Evolutionary conservation across 805 yeast genomes (phyloP), one percentile per base, ranked within the genome.

Genomic region (Lachancea kluyveri): DNA sequence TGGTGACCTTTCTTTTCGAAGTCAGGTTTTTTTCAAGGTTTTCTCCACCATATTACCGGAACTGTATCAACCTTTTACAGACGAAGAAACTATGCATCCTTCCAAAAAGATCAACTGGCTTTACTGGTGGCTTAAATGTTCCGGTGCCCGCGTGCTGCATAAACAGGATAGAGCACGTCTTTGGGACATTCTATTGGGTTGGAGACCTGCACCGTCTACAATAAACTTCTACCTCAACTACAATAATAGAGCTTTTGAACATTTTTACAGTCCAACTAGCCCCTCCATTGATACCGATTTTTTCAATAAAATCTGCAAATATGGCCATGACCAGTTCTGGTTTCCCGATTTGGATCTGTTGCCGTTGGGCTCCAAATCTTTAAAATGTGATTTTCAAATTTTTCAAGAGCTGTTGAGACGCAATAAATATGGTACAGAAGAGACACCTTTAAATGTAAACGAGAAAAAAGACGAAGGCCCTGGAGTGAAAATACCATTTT

Each of bases 81-180:
- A 85, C 48, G 96, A 88, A 46, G 87, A 81, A 37, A 70, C 82
- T 16, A 57, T 82, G 27, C 75, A 75, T 42, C 69, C 74, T 24
- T 45, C 61, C 11, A 65, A 69, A 25, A 67, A 74, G 38, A 86
- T 81, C 41, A 92, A 84, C 45, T 88, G 96, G 96, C 64, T 87
- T 16, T 69, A 85, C 23, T 88, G 95, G 95, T 88, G 96, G 96
- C 65, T 88, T 41, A 85, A 86, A 52, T 88, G 83, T 69, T 74
- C 84, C 50, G 96, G 96, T 13, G 74, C 92, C 9, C 83, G 83
- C 57, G 86, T 80, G 5, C 76, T 94, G 72, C 79, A 87, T 26
- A 70, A 81, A 40, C 68, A 67, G 37, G 95, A 86, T 56, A 61
- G 96, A 31, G 95, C 92, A 8, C 67, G 95, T 39, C 67, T 86